Evolutionary conservation across 257 asterid genomes (phyloP).

Genomic region (Lycium barbarum): DNA sequence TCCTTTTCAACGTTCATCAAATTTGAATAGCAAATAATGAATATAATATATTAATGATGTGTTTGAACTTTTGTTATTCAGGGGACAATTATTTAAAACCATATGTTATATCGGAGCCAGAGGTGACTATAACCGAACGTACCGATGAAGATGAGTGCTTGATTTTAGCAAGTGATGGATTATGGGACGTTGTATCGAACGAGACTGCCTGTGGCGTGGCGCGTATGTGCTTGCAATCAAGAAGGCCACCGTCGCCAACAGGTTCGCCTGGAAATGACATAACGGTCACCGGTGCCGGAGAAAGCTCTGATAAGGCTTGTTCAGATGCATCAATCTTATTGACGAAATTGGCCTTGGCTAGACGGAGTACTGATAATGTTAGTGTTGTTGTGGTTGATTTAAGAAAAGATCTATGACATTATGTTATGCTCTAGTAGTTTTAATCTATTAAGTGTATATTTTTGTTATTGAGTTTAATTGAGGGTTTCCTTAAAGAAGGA

Average conservation of each 20-base stretch:
- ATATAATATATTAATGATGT: neutral
- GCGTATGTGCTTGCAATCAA: slow-evolving; percentile 45
- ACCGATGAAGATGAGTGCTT: slow-evolving; percentile 50
- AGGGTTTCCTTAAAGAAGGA: neutral
- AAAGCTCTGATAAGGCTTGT: slow-evolving; percentile 37
- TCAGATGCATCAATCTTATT: slow-evolving; percentile 52
- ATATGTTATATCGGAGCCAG: slow-evolving; percentile 59
- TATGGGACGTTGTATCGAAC: slow-evolving; percentile 61
- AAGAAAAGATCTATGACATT: slow-evolving; percentile 27
- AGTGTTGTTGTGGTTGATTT: slow-evolving; percentile 54
- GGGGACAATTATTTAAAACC: slow-evolving; percentile 58
- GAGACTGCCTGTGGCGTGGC: slow-evolving; percentile 49
- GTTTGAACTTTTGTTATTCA: neutral
- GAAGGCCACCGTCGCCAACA: slow-evolving; percentile 30
- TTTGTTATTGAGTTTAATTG: neutral
- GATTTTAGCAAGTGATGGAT: slow-evolving; percentile 56
- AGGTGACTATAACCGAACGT: slow-evolving; percentile 51
- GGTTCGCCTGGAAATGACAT: neutral
- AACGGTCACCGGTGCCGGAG: slow-evolving; percentile 10
- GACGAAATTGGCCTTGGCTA: slow-evolving; percentile 58
- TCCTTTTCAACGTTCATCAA: too few species aligned
- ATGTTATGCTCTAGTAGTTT: neutral
- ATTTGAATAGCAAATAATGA: neutral
- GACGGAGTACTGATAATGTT: slow-evolving; percentile 48
- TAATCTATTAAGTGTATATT: neutral